phyloP scores from a whole-genome alignment of 768 basidiomycete genomes.

The Rhizopogon vinicolor region DNA sequence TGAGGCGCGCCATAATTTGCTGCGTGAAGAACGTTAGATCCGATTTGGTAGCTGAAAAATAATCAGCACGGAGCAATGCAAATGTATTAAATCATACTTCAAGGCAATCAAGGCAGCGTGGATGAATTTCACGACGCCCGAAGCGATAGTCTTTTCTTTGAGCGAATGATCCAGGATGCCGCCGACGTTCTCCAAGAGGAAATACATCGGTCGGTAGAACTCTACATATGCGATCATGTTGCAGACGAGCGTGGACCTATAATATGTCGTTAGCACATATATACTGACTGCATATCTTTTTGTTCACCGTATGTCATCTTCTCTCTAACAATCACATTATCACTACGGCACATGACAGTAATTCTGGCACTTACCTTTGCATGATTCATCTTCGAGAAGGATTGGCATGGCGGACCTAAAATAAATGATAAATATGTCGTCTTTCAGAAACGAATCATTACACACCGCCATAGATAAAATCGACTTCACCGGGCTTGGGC shows the following conservation, averaged over 20 bases:
- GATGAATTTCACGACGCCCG: constrained; percentile 66
- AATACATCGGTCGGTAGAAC: constrained; percentile 54
- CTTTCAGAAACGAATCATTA: constrained; percentile 2
- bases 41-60: constrained; percentile 51
- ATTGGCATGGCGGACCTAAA: constrained; percentile 72
- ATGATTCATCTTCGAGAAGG: constrained; percentile 64
- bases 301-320: constrained; percentile 54
- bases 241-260: constrained; percentile 57
- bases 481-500: constrained; percentile 57
- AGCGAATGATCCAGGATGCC: constrained; percentile 55
- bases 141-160: constrained; percentile 36
- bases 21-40: constrained; percentile 61
- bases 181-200: constrained; percentile 70
- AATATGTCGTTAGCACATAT: background rate
- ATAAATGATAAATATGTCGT: background rate
- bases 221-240: constrained; percentile 73
- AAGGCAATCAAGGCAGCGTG: constrained; percentile 53
- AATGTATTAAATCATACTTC: constrained; percentile 40
- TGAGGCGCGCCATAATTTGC: constrained; percentile 73
- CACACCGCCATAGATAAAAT: constrained; percentile 73
- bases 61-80: background rate
- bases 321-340: constrained; percentile 31
- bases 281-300: background rate
- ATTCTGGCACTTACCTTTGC: constrained; percentile 38
- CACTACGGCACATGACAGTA: background rate